phyloP scores from a whole-genome alignment of 495 filamentous ascomycete genomes.

The Chaetomium fimeti region DNA sequence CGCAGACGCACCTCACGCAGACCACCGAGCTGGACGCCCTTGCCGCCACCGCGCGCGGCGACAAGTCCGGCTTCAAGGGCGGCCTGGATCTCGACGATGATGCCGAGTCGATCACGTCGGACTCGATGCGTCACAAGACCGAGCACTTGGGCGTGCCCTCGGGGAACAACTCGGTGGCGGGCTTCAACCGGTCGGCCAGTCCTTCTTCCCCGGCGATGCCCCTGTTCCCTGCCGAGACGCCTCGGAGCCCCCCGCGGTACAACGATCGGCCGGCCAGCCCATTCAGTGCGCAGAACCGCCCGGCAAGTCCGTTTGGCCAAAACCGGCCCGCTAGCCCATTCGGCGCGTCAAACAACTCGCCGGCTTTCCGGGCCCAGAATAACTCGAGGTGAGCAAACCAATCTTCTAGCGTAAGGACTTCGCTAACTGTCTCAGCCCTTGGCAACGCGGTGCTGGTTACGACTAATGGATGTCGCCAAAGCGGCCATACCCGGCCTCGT shows the following conservation, averaged over 20 bases:
- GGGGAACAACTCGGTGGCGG: slow-evolving; percentile 8
- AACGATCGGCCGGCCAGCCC: slow-evolving; percentile 26
- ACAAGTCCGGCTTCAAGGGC: slow-evolving; percentile 69
- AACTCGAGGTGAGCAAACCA: slow-evolving; percentile 44
- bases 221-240: slow-evolving; percentile 51
- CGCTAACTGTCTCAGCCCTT: slow-evolving; percentile 5
- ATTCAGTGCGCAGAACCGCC: slow-evolving; percentile 10
- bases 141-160: slow-evolving; percentile 33
- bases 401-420: background rate
- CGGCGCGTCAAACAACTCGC: background rate
- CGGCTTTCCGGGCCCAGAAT: slow-evolving; percentile 27
- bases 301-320: slow-evolving; percentile 17
- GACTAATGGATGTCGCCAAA: background rate
- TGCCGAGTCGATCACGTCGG: slow-evolving; percentile 61
- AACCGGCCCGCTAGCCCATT: background rate
- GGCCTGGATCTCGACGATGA: slow-evolving; percentile 75
- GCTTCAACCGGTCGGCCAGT: slow-evolving; percentile 46
- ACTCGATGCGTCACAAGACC: slow-evolving; percentile 34
- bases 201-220: slow-evolving; percentile 65
- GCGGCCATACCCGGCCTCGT: background rate
- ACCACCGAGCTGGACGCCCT: slow-evolving; percentile 91
- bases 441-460: slow-evolving; percentile 23
- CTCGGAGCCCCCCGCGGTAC: slow-evolving; percentile 26
- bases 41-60: slow-evolving; percentile 88
- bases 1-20: slow-evolving; percentile 76